phyloP scores from a whole-genome alignment of 2,329 filamentous ascomycete species.

The Fusarium sterilihyphosum region DNA sequence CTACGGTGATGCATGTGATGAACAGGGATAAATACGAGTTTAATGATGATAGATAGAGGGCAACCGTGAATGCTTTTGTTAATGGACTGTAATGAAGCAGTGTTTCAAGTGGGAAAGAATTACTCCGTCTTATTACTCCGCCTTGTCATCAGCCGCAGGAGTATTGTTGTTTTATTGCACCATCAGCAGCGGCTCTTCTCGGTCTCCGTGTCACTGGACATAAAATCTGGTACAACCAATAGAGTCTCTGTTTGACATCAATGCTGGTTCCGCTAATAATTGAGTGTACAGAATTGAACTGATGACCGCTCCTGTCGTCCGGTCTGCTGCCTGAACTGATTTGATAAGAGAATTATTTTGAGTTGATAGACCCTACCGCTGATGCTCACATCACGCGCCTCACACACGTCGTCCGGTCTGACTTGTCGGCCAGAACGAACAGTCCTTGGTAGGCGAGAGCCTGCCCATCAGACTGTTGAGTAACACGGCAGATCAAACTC shows the following conservation, averaged over 20 bases:
- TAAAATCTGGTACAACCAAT: not conserved
- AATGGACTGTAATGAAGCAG: not conserved
- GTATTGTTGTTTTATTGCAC: too few species aligned
- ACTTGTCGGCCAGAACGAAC: not conserved
- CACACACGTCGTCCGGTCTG: too few species aligned
- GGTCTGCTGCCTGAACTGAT: too few species aligned
- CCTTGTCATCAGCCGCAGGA: accelerated
- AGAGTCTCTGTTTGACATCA: accelerated
- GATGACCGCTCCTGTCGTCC: accelerated
- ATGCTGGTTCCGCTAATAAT: not conserved
- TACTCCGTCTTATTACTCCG: not conserved
- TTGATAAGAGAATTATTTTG: too few species aligned
- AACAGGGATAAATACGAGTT: not conserved
- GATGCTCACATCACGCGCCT: too few species aligned
- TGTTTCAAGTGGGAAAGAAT: not conserved
- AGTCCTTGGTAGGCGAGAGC: not conserved
- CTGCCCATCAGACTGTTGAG: not conserved
- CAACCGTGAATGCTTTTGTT: too few species aligned
- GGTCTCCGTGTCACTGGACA: accelerated
- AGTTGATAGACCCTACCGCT: too few species aligned
- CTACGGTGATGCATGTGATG: not conserved
- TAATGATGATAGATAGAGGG: not conserved
- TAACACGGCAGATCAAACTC: not conserved
- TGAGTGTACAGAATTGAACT: accelerated
- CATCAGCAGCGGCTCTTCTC: accelerated